Percentiles rank a stretch among this genome's conserved stretches.
phyloP scores from a whole-genome alignment of 2,329 filamentous ascomycete species.

The Penicillium fuscoglaucum region DNA sequence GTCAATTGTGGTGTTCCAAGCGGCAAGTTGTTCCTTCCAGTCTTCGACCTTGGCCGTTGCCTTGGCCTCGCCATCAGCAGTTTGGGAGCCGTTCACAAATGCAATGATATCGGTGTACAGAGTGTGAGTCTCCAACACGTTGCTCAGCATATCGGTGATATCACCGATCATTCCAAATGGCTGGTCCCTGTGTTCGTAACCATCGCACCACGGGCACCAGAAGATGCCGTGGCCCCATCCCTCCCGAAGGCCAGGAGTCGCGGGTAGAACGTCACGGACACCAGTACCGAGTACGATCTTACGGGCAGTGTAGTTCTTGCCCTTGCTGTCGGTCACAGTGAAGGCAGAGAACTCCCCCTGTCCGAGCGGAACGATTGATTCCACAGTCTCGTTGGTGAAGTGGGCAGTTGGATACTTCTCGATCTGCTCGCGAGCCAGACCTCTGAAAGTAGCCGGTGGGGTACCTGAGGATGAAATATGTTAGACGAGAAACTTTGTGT shows the following conservation, averaged over 20 bases:
- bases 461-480: background rate
- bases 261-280: constrained; percentile 55
- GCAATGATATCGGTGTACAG: constrained; percentile 58
- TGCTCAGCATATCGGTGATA: constrained; percentile 47
- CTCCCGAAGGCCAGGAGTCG: constrained; percentile 55
- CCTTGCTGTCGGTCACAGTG: constrained; percentile 41
- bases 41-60: constrained; percentile 46
- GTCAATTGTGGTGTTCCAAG: constrained; percentile 56
- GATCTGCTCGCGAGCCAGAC: constrained; percentile 55
- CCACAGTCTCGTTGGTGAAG: constrained; percentile 53
- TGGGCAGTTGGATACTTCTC: constrained; percentile 52
- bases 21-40: constrained; percentile 53
- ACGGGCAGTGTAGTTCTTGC: constrained; percentile 47
- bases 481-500: background rate
- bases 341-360: constrained; percentile 49
- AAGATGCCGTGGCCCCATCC: constrained; percentile 62
- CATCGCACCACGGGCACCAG: constrained; percentile 68
- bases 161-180: constrained; percentile 55
- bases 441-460: constrained; percentile 55
- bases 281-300: constrained; percentile 62
- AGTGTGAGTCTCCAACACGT: constrained; percentile 55
- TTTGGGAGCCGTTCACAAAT: constrained; percentile 62
- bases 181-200: constrained; percentile 62
- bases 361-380: constrained; percentile 18
- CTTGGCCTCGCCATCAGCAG: constrained; percentile 41